Conservation (phyloP, 768 basidiomycete species). For the Leucosporidium creatinivorum region DNA sequence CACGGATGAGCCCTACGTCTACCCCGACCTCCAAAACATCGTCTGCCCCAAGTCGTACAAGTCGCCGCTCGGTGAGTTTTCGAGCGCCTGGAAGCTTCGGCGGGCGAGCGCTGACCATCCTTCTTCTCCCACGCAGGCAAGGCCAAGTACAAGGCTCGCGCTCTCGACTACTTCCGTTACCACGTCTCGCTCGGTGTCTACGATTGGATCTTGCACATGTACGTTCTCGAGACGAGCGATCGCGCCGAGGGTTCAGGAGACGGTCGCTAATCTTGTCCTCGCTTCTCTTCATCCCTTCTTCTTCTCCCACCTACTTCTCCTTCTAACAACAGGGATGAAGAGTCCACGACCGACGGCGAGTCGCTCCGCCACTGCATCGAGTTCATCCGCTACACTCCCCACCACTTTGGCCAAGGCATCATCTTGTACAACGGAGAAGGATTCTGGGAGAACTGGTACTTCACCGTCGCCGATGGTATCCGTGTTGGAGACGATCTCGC, state of each 20-base stretch:
- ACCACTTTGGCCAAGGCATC: constrained; percentile 41
- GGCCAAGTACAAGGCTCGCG: constrained; percentile 42
- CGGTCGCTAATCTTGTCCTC: background rate
- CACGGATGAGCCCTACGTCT: constrained; percentile 38
- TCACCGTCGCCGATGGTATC: constrained; percentile 40
- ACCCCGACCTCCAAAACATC: constrained; percentile 41
- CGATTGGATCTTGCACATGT: constrained; percentile 40
- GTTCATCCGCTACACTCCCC: constrained; percentile 40
- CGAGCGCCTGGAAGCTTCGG: background rate
- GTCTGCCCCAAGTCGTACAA: constrained; percentile 41
- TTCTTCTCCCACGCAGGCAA: constrained; percentile 18
- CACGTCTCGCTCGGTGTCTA: constrained; percentile 39
- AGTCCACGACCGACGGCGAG: constrained; percentile 39
- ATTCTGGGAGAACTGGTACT: constrained; percentile 41
- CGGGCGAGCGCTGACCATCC: too few species aligned
- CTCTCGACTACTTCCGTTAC: constrained; percentile 41
- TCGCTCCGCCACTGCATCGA: constrained; percentile 39
- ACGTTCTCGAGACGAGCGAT: background rate
- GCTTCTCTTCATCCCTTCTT: too few species aligned
- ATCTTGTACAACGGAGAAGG: constrained; percentile 41
- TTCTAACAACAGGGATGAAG: constrained; percentile 36
- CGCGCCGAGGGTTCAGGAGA: too few species aligned
- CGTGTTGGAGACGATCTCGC: constrained; percentile 41
- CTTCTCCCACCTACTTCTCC: too few species aligned
- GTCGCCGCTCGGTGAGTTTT: constrained; percentile 34